phyloP scores from a whole-genome alignment of 768 basidiomycete genomes.

The Tephrocybe sp. region DNA sequence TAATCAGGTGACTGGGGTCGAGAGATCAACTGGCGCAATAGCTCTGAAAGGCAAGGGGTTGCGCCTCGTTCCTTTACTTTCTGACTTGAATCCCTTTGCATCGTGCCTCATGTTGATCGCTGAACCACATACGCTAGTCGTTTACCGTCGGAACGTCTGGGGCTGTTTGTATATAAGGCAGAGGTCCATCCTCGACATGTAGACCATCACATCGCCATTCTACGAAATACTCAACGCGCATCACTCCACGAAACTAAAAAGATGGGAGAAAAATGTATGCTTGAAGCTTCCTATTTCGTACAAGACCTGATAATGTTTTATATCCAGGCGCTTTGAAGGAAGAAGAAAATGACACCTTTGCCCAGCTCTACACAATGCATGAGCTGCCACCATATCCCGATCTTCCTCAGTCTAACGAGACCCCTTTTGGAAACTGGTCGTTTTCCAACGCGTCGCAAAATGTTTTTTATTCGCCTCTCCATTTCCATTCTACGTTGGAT shows the following conservation, averaged over 20 bases:
- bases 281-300: not conserved
- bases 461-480: not conserved
- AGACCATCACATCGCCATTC: not conserved
- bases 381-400: conserved; percentile 5
- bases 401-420: not conserved
- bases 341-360: conserved; percentile 7
- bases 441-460: conserved; percentile 2
- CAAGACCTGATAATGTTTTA: not conserved
- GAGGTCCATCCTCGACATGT: conserved; percentile 9
- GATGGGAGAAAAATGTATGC: conserved; percentile 12
- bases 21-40: conserved; percentile 7
- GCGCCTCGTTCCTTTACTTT: conserved; percentile 21
- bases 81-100: conserved; percentile 19
- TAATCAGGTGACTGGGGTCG: conserved; percentile 22
- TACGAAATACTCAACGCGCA: not conserved
- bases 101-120: conserved; percentile 26
- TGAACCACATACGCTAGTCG: conserved; percentile 7
- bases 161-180: conserved; percentile 21
- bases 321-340: conserved; percentile 7
- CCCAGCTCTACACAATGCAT: conserved; percentile 3
- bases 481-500: not conserved
- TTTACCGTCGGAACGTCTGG: conserved; percentile 16
- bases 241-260: not conserved
- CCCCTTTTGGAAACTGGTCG: conserved; percentile 7
- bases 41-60: conserved; percentile 21